Conservation (phyloP, 306 rosid species). For the Vicia sativa region DNA sequence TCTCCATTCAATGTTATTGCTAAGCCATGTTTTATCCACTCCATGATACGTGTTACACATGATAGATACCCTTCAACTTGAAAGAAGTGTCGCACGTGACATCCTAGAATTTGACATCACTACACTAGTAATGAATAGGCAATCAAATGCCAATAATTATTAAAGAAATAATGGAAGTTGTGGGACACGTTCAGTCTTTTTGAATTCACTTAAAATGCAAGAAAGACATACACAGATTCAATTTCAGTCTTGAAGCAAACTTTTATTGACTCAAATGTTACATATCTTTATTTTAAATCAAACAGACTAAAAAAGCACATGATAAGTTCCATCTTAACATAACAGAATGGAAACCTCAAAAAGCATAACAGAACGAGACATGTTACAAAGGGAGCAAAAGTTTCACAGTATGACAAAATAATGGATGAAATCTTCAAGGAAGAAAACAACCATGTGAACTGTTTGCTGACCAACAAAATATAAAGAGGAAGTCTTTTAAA, state of each 20-base stretch:
- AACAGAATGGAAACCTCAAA: constrained; percentile 11
- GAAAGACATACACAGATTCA: background rate
- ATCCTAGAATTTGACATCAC: background rate
- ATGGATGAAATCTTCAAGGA: constrained; percentile 13
- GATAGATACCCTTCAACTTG: too few relatives aligned
- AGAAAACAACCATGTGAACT: constrained; percentile 25
- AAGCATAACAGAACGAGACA: background rate
- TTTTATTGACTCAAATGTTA: constrained; percentile 1
- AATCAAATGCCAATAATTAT: background rate
- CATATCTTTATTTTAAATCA: constrained; percentile 16
- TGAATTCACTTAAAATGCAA: background rate
- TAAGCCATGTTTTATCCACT: background rate
- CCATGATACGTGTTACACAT: background rate
- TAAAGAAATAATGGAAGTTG: background rate
- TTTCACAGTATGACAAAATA: background rate
- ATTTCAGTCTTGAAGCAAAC: background rate
- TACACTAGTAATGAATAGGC: background rate
- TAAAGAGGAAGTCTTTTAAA: background rate
- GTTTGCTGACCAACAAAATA: constrained; percentile 5
- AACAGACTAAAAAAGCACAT: constrained; percentile 26
- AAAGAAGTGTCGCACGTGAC: background rate
- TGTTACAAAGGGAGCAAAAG: background rate
- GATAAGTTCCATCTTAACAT: background rate
- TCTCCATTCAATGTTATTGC: too few relatives aligned
- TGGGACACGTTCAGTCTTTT: background rate